Conservation (phyloP, 192 early-diverging fungal genomes). For the Globomyces pollinis-pini region DNA sequence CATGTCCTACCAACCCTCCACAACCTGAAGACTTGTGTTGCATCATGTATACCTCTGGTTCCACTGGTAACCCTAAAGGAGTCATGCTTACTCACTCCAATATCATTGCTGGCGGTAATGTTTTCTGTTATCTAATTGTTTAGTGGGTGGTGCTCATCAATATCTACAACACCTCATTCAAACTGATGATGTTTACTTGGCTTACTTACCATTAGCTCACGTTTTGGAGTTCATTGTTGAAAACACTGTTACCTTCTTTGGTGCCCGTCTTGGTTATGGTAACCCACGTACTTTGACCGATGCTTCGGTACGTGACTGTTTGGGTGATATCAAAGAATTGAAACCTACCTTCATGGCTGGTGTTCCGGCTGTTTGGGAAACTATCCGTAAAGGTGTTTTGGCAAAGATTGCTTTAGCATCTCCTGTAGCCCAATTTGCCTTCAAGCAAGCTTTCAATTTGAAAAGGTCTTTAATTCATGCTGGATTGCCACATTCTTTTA, state of each 20-base stretch:
- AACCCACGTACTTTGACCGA: conserved; percentile 62
- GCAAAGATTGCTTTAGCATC: conserved; percentile 48
- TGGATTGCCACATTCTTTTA: conserved; percentile 54
- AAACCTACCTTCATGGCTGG: conserved; percentile 61
- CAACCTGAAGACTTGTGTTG: conserved; percentile 51
- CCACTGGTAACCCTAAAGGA: conserved; percentile 80
- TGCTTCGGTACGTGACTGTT: conserved; percentile 53
- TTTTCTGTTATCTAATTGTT: conserved; percentile 30
- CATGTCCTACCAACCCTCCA: conserved; percentile 57
- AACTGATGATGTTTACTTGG: neutral
- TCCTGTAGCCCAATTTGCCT: conserved; percentile 54
- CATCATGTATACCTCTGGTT: conserved; percentile 49
- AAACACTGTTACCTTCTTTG: conserved; percentile 34
- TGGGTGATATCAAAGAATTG: conserved; percentile 62
- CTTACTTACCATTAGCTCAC: conserved; percentile 82
- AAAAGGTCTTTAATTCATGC: conserved; percentile 59
- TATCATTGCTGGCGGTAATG: conserved; percentile 73
- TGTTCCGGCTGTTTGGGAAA: conserved; percentile 72
- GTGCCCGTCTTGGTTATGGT: conserved; percentile 44
- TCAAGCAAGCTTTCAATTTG: conserved; percentile 67
- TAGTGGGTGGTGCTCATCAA: conserved; percentile 4
- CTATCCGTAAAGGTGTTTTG: conserved; percentile 75
- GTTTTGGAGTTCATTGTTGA: conserved; percentile 84
- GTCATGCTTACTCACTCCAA: conserved; percentile 78
- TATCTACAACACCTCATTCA: neutral